These are phyloP conservation scores for Pleurotus salmoneostramineus DNA, from an alignment of 768 basidiomycete species.

Conservation along the genomic window DNA sequence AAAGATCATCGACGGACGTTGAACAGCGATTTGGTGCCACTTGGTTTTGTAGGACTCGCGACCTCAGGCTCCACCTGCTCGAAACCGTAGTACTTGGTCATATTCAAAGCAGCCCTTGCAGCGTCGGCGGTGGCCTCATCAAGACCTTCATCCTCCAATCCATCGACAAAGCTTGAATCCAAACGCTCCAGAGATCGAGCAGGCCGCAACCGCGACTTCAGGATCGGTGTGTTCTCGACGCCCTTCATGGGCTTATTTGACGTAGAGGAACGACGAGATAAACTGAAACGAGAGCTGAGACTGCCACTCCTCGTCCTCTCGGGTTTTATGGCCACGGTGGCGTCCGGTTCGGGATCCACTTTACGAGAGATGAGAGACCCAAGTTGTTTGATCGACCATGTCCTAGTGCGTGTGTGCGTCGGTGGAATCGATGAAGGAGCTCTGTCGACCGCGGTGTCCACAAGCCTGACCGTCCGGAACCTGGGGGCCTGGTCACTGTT, in stretches of 20 bases:
- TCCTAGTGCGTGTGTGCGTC: background rate
- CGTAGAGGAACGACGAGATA: background rate
- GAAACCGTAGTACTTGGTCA: background rate
- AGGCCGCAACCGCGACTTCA: background rate
- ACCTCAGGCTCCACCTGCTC: background rate
- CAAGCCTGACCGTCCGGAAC: background rate
- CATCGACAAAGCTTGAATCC: background rate
- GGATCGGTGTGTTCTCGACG: background rate
- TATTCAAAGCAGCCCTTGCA: background rate
- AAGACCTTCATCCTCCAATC: conserved; percentile 1
- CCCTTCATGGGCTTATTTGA: background rate
- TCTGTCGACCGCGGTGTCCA: background rate
- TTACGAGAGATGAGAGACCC: background rate
- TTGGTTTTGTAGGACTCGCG: background rate
- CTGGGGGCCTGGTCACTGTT: background rate
- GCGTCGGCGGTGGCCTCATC: conserved; percentile 4
- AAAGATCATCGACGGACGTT: background rate
- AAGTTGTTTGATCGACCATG: conserved; percentile 1
- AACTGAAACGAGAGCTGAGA: background rate
- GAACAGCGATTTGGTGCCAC: background rate
- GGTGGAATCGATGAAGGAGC: background rate
- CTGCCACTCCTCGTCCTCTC: background rate
- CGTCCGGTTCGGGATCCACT: background rate
- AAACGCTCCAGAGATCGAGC: background rate
- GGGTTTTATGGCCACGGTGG: too few relatives aligned